phyloP scores from a whole-genome alignment of 1,139 yeast species.

The Pichia sp. region DNA sequence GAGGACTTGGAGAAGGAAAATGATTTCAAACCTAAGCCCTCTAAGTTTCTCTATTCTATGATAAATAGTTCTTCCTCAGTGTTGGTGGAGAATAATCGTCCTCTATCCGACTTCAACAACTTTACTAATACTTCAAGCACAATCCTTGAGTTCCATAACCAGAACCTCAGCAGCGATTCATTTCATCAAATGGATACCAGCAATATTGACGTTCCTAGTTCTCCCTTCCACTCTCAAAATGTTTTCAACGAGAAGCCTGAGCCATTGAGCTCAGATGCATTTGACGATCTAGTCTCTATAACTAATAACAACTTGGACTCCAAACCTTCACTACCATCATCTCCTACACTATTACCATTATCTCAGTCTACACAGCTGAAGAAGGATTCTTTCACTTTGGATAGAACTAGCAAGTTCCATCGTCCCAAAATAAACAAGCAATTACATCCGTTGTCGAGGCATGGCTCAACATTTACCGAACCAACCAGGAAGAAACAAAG shows the following conservation, averaged over 20 bases:
- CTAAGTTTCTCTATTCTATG: conserved; percentile 8
- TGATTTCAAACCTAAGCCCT: background rate
- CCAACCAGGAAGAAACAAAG: conserved; percentile 19
- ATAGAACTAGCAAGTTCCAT: conserved; percentile 1
- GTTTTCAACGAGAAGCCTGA: background rate
- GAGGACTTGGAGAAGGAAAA: background rate
- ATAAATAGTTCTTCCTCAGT: conserved; percentile 16
- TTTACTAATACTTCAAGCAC: conserved; percentile 14
- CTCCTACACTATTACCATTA: conserved; percentile 13
- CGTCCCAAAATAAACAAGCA: conserved; percentile 15
- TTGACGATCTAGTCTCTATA: conserved; percentile 12
- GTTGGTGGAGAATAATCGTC: conserved; percentile 1
- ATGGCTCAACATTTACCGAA: conserved; percentile 20
- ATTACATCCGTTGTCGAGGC: conserved; percentile 18
- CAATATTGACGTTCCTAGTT: conserved; percentile 20
- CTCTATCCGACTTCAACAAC: background rate
- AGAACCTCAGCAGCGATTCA: conserved; percentile 12
- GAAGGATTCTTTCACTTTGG: background rate
- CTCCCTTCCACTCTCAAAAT: conserved; percentile 13
- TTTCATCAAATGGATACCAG: background rate
- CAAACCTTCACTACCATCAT: conserved; percentile 14
- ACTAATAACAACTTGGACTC: background rate
- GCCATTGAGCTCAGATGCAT: conserved; percentile 13
- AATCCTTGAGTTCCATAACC: background rate
- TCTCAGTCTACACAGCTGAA: background rate